Evolutionary conservation across 2,329 filamentous ascomycete species (phyloP).

Genomic region (Trichoderma sp.): DNA sequence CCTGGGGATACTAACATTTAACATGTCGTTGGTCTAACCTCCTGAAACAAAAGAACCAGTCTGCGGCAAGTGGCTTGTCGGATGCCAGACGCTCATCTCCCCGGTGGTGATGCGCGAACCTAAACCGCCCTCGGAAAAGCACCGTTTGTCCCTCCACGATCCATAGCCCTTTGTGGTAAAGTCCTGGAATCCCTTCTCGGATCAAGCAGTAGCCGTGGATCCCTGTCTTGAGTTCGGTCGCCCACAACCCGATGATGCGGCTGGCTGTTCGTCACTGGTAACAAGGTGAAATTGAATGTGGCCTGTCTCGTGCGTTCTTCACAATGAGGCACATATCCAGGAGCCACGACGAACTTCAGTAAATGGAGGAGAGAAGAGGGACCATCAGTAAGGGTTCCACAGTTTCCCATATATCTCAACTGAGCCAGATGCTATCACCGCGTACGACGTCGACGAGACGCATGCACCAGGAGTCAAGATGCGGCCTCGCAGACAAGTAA

Average conservation of each 20-base stretch:
- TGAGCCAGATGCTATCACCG: not conserved
- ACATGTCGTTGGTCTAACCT: not conserved
- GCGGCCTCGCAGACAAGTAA: not conserved
- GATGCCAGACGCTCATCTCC: conserved; percentile 17
- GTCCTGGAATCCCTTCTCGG: not conserved
- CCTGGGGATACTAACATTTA: not conserved
- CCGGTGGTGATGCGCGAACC: not conserved
- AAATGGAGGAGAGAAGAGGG: not conserved
- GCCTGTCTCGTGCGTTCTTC: not conserved
- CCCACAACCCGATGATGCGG: conserved; percentile 9
- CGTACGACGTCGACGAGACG: not conserved
- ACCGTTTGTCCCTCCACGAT: not conserved
- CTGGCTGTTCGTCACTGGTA: not conserved
- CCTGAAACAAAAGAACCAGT: conserved; percentile 16
- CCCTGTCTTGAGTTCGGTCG: not conserved
- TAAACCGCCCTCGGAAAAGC: conserved; percentile 13
- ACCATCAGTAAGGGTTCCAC: not conserved
- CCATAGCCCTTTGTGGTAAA: not conserved
- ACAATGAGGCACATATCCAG: not conserved
- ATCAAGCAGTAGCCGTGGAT: conserved; percentile 2
- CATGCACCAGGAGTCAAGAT: not conserved
- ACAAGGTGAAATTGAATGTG: not conserved
- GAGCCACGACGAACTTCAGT: not conserved
- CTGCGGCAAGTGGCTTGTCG: not conserved
- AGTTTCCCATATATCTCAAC: not conserved